These are phyloP conservation scores for Penicillium malachiteum DNA, from an alignment of 495 filamentous ascomycete species.

Conservation along the genomic window DNA sequence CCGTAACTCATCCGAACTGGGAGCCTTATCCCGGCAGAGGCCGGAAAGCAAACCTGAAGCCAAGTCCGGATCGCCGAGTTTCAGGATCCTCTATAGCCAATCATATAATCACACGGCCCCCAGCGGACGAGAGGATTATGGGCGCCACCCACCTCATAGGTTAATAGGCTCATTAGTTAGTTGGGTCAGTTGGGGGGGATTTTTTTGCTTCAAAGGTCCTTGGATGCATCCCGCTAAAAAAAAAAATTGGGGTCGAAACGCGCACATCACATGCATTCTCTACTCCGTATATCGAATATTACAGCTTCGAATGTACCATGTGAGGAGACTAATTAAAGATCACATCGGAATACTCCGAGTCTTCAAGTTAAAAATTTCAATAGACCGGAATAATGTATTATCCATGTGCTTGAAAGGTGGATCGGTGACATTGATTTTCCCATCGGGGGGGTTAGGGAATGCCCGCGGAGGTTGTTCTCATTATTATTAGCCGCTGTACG, in stretches of 20 bases:
- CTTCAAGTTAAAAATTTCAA: too few species aligned
- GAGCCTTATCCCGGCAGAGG: conserved; percentile 18
- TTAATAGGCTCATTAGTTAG: background rate
- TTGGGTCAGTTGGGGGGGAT: background rate
- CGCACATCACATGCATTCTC: background rate
- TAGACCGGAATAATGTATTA: background rate
- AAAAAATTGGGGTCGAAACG: background rate
- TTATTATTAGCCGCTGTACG: background rate
- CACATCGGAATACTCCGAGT: too few species aligned
- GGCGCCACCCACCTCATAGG: conserved; percentile 33
- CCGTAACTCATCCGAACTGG: conserved; percentile 1
- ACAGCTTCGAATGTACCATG: too few species aligned
- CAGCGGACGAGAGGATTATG: conserved; percentile 21
- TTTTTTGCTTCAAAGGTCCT: conserved; percentile 17
- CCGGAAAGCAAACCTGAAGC: conserved; percentile 25
- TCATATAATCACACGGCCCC: conserved; percentile 5
- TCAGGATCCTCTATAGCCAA: conserved; percentile 23
- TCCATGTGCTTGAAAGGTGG: background rate
- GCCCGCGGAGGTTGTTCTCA: background rate
- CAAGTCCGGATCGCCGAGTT: conserved; percentile 35
- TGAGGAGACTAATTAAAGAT: too few species aligned
- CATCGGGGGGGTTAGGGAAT: background rate
- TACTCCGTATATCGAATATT: background rate
- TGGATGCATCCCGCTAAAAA: conserved; percentile 10
- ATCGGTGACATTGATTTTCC: background rate